Percentiles rank a stretch among this genome's conserved stretches.
Conservation (phyloP, 1,284 basidiomycete genomes). For the Cystobasidium pallidum region DNA sequence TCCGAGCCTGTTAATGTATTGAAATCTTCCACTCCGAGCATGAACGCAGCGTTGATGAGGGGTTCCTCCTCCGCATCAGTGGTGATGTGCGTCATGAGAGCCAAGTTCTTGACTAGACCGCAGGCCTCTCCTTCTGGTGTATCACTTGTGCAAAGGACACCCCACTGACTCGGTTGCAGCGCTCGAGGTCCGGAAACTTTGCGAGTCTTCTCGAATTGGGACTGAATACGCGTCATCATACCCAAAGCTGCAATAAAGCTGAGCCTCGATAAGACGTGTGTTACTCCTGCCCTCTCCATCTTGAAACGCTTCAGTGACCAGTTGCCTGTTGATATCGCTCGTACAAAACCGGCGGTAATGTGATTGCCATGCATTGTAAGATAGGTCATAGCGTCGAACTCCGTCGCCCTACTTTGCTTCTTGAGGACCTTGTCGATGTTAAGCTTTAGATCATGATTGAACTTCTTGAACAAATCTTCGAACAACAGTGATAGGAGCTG, state of each 20-base stretch:
- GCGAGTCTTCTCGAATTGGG: constrained; percentile 98
- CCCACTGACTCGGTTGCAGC: constrained; percentile 98
- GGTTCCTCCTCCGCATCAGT: constrained; percentile 98
- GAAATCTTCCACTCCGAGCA: constrained; percentile 98
- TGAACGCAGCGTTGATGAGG: constrained; percentile 83
- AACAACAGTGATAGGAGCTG: constrained; percentile 94
- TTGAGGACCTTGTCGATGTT: constrained; percentile 98
- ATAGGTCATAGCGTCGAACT: constrained; percentile 94
- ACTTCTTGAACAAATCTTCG: constrained; percentile 98
- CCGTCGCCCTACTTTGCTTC: constrained; percentile 90
- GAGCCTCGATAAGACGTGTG: constrained; percentile 92
- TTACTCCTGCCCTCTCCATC: constrained; percentile 99
- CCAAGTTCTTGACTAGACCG: constrained; percentile 97
- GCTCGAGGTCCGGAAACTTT: constrained; percentile 98
- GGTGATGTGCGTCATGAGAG: constrained; percentile 99
- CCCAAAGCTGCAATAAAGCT: constrained; percentile 97
- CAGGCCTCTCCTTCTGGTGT: constrained; percentile 99
- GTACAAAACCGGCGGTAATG: constrained; percentile 93
- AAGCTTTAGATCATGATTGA: constrained; percentile 93
- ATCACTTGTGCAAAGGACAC: constrained; percentile 96
- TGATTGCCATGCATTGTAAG: constrained; percentile 84
- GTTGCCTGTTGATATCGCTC: constrained; percentile 98
- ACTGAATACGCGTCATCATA: constrained; percentile 99
- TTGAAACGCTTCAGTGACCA: constrained; percentile 99
- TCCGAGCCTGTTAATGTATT: constrained; percentile 89